These are phyloP conservation scores for Beauveria rudraprayagi DNA, from an alignment of 2,329 filamentous ascomycete species.

Conservation along the genomic window DNA sequence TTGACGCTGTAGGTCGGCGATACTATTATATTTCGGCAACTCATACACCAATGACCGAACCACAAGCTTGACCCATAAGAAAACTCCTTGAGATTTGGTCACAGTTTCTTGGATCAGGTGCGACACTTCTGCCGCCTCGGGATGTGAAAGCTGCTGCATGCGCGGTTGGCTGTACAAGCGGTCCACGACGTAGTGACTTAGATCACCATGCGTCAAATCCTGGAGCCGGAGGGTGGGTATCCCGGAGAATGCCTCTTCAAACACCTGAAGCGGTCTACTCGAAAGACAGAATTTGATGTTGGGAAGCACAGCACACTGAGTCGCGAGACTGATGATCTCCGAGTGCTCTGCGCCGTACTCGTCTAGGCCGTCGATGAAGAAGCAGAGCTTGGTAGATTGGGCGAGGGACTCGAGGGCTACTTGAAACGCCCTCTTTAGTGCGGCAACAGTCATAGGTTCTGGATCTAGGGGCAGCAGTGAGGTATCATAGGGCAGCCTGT, in stretches of 20 bases:
- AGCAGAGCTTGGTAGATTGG: conserved; percentile 3
- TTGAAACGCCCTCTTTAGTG: not conserved
- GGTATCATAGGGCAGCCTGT: not conserved
- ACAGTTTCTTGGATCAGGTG: not conserved
- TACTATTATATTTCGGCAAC: not conserved
- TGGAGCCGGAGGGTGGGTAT: conserved; percentile 1
- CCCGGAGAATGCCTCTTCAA: conserved; percentile 12
- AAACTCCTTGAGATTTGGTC: conserved; percentile 14
- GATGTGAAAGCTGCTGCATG: not conserved
- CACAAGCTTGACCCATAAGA: conserved; percentile 18
- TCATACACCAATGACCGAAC: conserved; percentile 11
- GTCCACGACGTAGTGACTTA: not conserved
- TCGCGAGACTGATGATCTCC: conserved; percentile 1
- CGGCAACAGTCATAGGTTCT: not conserved
- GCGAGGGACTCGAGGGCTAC: not conserved
- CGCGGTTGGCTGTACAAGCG: not conserved
- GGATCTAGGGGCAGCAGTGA: not conserved
- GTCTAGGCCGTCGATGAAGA: conserved; percentile 16
- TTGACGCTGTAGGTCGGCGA: not conserved
- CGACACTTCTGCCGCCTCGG: not conserved
- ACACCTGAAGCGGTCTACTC: conserved; percentile 18
- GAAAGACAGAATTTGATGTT: conserved; percentile 21
- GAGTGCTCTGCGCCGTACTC: conserved; percentile 12
- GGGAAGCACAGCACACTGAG: not conserved
- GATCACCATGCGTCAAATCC: not conserved